phyloP scores from a whole-genome alignment of 2,329 filamentous ascomycete genomes.

The Stemphylium vesicarium region DNA sequence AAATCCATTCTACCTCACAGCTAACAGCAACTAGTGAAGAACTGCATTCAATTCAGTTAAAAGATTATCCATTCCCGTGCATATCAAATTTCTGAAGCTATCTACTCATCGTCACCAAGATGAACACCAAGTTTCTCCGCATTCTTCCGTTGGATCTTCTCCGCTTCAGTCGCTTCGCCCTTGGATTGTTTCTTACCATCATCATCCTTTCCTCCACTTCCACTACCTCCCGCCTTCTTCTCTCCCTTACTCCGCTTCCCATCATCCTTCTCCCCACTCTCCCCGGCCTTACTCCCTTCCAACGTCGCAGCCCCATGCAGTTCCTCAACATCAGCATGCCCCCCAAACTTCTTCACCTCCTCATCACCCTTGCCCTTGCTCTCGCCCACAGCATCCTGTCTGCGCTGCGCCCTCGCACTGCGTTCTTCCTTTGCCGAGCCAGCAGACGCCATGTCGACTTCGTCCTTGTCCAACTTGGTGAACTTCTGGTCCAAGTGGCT shows the following conservation, averaged over 20 bases:
- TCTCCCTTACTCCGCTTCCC: not conserved
- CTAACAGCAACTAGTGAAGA: too few relatives aligned
- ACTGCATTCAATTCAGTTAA: too few relatives aligned
- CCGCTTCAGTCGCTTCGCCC: not conserved
- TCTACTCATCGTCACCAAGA: not conserved
- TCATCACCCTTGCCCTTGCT: constrained; percentile 1
- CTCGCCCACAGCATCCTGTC: constrained; percentile 2
- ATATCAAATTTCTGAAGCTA: too few relatives aligned
- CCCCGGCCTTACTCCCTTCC: not conserved
- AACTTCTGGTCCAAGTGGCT: constrained; percentile 11
- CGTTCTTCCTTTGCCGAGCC: not conserved
- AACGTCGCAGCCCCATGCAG: constrained; percentile 11
- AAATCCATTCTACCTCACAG: too few relatives aligned
- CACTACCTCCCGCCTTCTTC: not conserved
- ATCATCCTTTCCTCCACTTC: not conserved
- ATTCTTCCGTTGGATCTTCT: constrained; percentile 14
- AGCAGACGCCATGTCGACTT: constrained; percentile 4
- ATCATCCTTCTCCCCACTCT: not conserved
- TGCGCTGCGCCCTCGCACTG: constrained; percentile 1
- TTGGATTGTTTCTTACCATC: not conserved
- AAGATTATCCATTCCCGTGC: too few relatives aligned
- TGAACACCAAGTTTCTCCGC: constrained; percentile 26
- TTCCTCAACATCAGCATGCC: constrained; percentile 17
- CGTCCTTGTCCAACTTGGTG: constrained; percentile 15
- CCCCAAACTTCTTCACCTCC: not conserved